These are phyloP conservation scores for Ascocoryne sarcoides DNA, from an alignment of 2,329 filamentous ascomycete genomes.

Conservation along the genomic window DNA sequence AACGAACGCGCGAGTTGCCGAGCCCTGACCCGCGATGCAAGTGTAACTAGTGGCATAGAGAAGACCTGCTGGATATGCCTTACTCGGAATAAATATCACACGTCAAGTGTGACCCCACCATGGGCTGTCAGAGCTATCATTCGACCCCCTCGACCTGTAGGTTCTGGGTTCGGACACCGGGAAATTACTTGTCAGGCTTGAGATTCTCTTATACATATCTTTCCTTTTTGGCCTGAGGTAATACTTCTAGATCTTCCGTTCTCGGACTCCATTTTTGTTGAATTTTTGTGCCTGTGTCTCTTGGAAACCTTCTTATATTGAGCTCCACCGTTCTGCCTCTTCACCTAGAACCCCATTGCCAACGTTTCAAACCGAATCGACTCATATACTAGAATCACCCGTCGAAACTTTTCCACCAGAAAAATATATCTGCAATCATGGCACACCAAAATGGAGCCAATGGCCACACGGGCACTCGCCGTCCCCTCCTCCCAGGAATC, in stretches of 20 bases:
- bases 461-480: conserved; percentile 33
- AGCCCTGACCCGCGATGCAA: too few relatives aligned
- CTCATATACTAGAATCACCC: not conserved
- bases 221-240: conserved; percentile 3
- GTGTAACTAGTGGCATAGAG: too few relatives aligned
- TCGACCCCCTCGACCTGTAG: conserved; percentile 2
- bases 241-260: conserved; percentile 6
- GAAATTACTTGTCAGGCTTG: conserved; percentile 6
- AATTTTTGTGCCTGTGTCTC: too few relatives aligned
- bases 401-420: too few relatives aligned
- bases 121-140: conserved; percentile 1
- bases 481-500: conserved; percentile 68
- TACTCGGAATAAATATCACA: conserved; percentile 16
- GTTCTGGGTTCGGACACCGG: conserved; percentile 9
- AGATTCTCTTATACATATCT: conserved; percentile 12
- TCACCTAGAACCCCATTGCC: conserved; percentile 1
- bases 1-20: too few relatives aligned
- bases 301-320: conserved; percentile 9
- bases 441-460: conserved; percentile 15
- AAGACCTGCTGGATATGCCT: too few relatives aligned
- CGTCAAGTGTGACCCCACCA: conserved; percentile 8
- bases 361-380: conserved; percentile 1
- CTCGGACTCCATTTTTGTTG: conserved; percentile 5
- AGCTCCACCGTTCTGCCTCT: conserved; percentile 2
- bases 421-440: conserved; percentile 2